Base-by-base conservation (phyloP, 1,284 basidiomycete genomes). In the Ceratobasidium papillatum region DNA sequence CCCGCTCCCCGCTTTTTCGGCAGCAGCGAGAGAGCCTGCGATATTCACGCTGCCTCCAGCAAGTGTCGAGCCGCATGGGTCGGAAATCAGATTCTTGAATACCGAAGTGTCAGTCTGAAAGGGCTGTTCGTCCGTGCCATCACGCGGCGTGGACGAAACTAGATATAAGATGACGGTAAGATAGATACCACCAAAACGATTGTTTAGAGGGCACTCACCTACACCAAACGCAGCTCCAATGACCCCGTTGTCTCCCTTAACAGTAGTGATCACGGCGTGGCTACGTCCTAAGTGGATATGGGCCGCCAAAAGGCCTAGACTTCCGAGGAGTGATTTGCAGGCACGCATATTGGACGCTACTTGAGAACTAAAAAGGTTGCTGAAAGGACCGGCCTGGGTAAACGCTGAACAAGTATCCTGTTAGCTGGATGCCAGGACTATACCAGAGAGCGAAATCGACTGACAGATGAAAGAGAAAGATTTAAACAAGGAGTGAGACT, bases 11-110 rank as follows among this genome's bases (percentile, higher is more conserved):
- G 68, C 68, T 38, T 59, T 72, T 32, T 72, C 68, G n/a, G 68
- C 56, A 12, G 68, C 68, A 2, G 68, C 58, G 17, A 72, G 68
- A 27, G 68, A 72, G 17, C 43, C 27, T 17, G 68, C 68, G 27
- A 72, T 72, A 19, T 72, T 72, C 1, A 72, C 45, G 56, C 68
- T 72, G 19, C 68, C 68, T 72, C 68, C 68, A 38, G 68, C 68
- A 43, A 72, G 68, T 19, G 68, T 72, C 30, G 68, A 56, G n/a
- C 68, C 68, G 32, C 68, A 72, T 17, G 68, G 68, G 25, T 72
- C 68, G 19, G 41, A 38, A 32, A 72, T 38, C 68, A 72, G 19
- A 34, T 72, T 72, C 68, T 72, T 72, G 56, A 72, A 72, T 2
- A 72, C 68, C 1, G 68, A 61, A 3, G 68, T 72, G 34, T 72